These are phyloP conservation scores for Didymella segeticola DNA, from an alignment of 2,329 filamentous ascomycete genomes.

Conservation along the genomic window DNA sequence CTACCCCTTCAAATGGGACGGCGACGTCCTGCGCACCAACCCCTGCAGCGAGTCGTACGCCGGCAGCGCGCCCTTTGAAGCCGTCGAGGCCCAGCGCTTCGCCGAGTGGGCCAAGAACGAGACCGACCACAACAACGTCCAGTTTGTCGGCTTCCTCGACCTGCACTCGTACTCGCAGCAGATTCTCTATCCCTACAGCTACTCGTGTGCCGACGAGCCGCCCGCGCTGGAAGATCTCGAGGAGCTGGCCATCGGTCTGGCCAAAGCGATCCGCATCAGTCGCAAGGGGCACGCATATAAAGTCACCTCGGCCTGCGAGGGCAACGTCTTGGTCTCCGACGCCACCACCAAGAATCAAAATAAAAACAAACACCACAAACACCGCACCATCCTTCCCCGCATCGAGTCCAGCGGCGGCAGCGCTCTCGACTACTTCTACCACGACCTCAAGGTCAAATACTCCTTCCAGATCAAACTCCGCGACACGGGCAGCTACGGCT, in stretches of 20 bases:
- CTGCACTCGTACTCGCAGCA: slow-evolving; percentile 96
- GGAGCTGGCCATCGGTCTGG: slow-evolving; percentile 85
- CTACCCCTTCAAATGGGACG: slow-evolving; percentile 86
- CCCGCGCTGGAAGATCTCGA: slow-evolving; percentile 91
- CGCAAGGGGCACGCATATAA: slow-evolving; percentile 71
- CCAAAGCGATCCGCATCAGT: slow-evolving; percentile 85
- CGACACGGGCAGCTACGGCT: slow-evolving; percentile 93
- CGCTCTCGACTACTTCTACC: slow-evolving; percentile 94
- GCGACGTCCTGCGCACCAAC: slow-evolving; percentile 67
- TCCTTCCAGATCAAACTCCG: slow-evolving; percentile 94
- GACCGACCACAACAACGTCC: slow-evolving; percentile 71
- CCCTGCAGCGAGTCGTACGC: slow-evolving; percentile 92
- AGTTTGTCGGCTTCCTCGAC: slow-evolving; percentile 86
- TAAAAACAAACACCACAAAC: too few species aligned
- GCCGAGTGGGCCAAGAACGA: slow-evolving; percentile 85
- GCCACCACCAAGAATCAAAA: too few species aligned
- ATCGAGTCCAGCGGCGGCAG: slow-evolving; percentile 82
- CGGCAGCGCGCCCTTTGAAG: slow-evolving; percentile 82
- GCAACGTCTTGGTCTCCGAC: slow-evolving; percentile 62
- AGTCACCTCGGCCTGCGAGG: slow-evolving; percentile 86
- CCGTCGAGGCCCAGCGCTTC: slow-evolving; percentile 75
- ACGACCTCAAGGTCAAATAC: slow-evolving; percentile 80
- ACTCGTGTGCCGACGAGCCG: slow-evolving; percentile 77
- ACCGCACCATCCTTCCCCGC: slow-evolving; percentile 53
- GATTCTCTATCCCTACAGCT: slow-evolving; percentile 90